phyloP scores from a whole-genome alignment of 805 yeast genomes.

The Wickerhamomyces rabaulensis region DNA sequence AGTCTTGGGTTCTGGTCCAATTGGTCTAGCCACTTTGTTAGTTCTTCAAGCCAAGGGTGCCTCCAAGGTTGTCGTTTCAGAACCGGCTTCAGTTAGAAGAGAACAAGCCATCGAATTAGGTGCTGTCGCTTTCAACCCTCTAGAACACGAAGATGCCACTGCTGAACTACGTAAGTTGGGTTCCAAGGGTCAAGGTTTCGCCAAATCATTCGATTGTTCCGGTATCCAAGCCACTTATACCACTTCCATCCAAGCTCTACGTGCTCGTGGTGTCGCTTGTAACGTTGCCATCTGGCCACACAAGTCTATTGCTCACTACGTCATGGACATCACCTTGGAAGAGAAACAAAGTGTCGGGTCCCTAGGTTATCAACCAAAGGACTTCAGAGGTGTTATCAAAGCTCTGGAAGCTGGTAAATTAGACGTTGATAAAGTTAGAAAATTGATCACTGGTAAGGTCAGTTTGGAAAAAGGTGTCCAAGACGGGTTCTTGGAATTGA shows the following conservation, averaged over 20 bases:
- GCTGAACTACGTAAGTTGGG: constrained; percentile 29
- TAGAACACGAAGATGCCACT: constrained; percentile 27
- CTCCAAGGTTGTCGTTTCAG: constrained; percentile 50
- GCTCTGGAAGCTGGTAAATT: constrained; percentile 35
- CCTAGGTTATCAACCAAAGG: constrained; percentile 38
- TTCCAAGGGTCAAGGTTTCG: constrained; percentile 41
- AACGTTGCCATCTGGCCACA: constrained; percentile 49
- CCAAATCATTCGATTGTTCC: constrained; percentile 48
- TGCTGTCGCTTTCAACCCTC: constrained; percentile 40
- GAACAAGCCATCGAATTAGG: constrained; percentile 48
- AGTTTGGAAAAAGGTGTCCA: constrained; percentile 35
- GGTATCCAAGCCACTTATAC: constrained; percentile 44
- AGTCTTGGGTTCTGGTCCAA: constrained; percentile 59
- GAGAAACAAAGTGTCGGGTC: constrained; percentile 42
- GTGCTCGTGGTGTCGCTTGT: constrained; percentile 39
- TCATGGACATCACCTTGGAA: constrained; percentile 39
- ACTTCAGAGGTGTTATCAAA: constrained; percentile 37
- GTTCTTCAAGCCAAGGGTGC: constrained; percentile 46
- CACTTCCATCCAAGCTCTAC: constrained; percentile 34
- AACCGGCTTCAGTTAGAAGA: constrained; percentile 58
- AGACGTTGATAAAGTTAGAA: constrained; percentile 29
- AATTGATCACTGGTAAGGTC: constrained; percentile 36
- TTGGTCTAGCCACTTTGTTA: constrained; percentile 54
- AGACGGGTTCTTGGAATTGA: constrained; percentile 37
- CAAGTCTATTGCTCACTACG: constrained; percentile 36